A percentile compares a stretch with the other conserved stretches of the same genome.
phyloP scores from a whole-genome alignment of 1,284 basidiomycete genomes.

The Ceratobasidium papillatum region DNA sequence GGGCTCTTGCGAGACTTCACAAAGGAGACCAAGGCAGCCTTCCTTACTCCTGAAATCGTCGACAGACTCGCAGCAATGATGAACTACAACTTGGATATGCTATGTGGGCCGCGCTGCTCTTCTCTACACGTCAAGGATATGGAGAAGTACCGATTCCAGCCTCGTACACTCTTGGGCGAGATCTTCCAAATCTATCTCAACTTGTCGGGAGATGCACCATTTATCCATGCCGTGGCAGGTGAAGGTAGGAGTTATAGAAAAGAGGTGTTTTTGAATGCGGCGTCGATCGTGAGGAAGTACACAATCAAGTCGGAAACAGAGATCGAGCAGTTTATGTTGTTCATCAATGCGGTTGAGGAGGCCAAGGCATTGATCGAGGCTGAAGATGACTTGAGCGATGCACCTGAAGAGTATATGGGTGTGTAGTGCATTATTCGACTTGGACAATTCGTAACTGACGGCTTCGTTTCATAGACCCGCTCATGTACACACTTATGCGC shows the following conservation, averaged over 20 bases:
- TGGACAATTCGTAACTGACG: background rate
- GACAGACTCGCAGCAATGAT: slow-evolving; percentile 96
- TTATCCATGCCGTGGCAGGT: slow-evolving; percentile 88
- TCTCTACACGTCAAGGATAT: slow-evolving; percentile 88
- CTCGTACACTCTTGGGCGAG: slow-evolving; percentile 83
- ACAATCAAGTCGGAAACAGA: slow-evolving; percentile 84
- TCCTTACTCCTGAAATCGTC: slow-evolving; percentile 97
- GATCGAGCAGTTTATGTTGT: slow-evolving; percentile 73
- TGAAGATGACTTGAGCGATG: slow-evolving; percentile 92
- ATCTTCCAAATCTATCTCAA: slow-evolving; percentile 94
- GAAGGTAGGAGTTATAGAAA: slow-evolving; percentile 93
- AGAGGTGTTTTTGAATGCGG: slow-evolving; percentile 85
- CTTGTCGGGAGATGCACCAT: slow-evolving; percentile 80
- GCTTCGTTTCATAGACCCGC: slow-evolving; percentile 69
- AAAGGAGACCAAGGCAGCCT: slow-evolving; percentile 88
- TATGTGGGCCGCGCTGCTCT: slow-evolving; percentile 86
- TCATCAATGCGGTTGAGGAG: slow-evolving; percentile 87
- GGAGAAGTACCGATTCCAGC: slow-evolving; percentile 91
- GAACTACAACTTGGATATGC: slow-evolving; percentile 90
- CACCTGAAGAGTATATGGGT: slow-evolving; percentile 97
- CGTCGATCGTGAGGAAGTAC: slow-evolving; percentile 71
- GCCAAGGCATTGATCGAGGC: slow-evolving; percentile 79
- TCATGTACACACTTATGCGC: slow-evolving; percentile 95
- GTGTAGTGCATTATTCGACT: slow-evolving; percentile 48
- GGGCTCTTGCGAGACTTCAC: slow-evolving; percentile 92